Conservation (phyloP, 2,329 filamentous ascomycete genomes). For the Teratosphaeria epicoccoides region DNA sequence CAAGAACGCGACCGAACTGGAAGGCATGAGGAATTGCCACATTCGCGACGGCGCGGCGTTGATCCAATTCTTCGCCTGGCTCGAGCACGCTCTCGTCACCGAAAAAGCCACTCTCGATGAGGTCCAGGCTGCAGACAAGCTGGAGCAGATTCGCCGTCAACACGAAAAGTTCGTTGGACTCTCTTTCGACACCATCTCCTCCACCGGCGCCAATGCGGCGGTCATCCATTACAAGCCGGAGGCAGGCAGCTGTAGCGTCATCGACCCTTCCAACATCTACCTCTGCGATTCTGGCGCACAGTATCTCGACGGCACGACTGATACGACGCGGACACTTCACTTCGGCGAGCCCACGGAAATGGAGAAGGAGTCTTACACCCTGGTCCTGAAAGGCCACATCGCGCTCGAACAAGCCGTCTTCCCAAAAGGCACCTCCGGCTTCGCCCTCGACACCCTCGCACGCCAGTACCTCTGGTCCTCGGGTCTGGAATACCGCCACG, state of each 20-base stretch:
- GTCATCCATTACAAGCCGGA: constrained; percentile 95
- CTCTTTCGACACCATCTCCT: constrained; percentile 93
- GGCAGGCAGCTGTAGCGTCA: constrained; percentile 64
- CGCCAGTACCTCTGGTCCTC: constrained; percentile 88
- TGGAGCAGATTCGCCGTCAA: constrained; percentile 63
- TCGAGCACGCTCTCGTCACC: constrained; percentile 73
- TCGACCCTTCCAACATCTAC: constrained; percentile 80
- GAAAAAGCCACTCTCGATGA: constrained; percentile 72
- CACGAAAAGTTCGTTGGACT: constrained; percentile 73
- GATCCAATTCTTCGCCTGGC: constrained; percentile 90
- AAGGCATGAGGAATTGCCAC: constrained; percentile 90
- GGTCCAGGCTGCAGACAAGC: constrained; percentile 80
- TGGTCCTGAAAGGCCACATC: constrained; percentile 91
- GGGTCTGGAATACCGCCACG: constrained; percentile 89
- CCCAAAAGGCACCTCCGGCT: constrained; percentile 89
- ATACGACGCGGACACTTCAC: constrained; percentile 87
- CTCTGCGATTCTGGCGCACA: constrained; percentile 97
- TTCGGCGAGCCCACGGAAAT: constrained; percentile 75
- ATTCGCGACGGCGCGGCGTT: constrained; percentile 85
- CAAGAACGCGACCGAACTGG: constrained; percentile 81
- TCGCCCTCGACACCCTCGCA: constrained; percentile 77
- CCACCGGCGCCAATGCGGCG: constrained; percentile 82
- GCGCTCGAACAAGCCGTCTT: constrained; percentile 77
- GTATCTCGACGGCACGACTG: constrained; percentile 88
- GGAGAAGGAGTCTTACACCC: constrained; percentile 81